Conservation (phyloP, 1,284 basidiomycete genomes). For the Sanghuangporus weigelae region DNA sequence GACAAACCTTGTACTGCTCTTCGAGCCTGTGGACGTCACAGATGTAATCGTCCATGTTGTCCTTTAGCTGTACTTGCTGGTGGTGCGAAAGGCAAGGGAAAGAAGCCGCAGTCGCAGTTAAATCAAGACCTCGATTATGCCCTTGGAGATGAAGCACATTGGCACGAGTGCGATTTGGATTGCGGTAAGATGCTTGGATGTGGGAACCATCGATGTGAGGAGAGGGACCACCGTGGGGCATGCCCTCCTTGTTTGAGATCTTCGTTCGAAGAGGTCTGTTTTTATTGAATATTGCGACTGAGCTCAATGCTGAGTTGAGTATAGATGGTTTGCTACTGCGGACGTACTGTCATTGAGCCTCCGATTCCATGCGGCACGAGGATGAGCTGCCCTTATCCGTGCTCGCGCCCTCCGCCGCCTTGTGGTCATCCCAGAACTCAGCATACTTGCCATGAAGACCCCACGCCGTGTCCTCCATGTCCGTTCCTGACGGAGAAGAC, state of each 20-base stretch:
- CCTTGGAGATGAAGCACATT: slow-evolving; percentile 44
- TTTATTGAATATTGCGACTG: neutral
- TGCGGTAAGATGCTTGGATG: slow-evolving; percentile 72
- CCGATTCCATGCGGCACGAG: slow-evolving; percentile 76
- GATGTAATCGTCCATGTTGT: slow-evolving; percentile 80
- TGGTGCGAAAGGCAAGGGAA: slow-evolving; percentile 53
- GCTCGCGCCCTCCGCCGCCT: slow-evolving; percentile 58
- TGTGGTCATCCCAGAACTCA: slow-evolving; percentile 79
- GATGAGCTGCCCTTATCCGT: slow-evolving; percentile 75
- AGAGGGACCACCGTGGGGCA: slow-evolving; percentile 73
- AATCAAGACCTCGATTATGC: slow-evolving; percentile 33
- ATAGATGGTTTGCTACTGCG: slow-evolving; percentile 76
- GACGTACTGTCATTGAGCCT: slow-evolving; percentile 62
- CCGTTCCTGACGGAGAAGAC: slow-evolving; percentile 69
- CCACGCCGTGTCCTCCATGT: slow-evolving; percentile 74
- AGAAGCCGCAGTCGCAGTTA: slow-evolving; percentile 35
- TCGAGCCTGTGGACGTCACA: slow-evolving; percentile 76
- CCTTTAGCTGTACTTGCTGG: slow-evolving; percentile 66
- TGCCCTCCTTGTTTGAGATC: slow-evolving; percentile 82
- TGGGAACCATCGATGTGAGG: slow-evolving; percentile 72
- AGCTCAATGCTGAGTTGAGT: slow-evolving; percentile 12
- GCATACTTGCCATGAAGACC: slow-evolving; percentile 76
- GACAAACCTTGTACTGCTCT: slow-evolving; percentile 71
- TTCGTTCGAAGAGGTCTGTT: slow-evolving; percentile 79
- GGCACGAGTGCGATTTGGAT: slow-evolving; percentile 76